Percentiles rank a stretch among this genome's conserved stretches.
These are phyloP conservation scores for Penicillium sp. DNA, from an alignment of 2,329 filamentous ascomycete species.

Conservation along the genomic window DNA sequence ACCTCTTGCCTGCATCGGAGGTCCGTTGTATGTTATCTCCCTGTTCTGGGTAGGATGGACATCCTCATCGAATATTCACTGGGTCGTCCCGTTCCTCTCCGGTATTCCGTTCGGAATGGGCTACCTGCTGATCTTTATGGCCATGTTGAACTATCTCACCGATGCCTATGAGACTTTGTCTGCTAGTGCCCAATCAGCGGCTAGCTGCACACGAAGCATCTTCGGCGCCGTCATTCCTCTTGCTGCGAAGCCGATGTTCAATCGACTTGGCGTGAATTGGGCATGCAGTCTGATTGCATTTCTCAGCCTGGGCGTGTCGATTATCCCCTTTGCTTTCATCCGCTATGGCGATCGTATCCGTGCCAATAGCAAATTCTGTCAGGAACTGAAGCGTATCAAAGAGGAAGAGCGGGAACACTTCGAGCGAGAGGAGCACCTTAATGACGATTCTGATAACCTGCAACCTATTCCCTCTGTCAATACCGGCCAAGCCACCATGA, in stretches of 20 bases:
- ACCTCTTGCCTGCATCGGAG: conserved; percentile 69
- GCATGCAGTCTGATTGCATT: conserved; percentile 44
- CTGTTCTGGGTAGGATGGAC: conserved; percentile 50
- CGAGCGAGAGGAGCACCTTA: conserved; percentile 15
- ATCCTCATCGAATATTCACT: conserved; percentile 31
- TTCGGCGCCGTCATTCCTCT: conserved; percentile 60
- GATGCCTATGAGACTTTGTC: conserved; percentile 68
- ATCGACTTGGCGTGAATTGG: conserved; percentile 42
- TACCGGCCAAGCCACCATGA: conserved; percentile 11
- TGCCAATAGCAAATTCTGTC: conserved; percentile 43
- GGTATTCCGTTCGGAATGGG: conserved; percentile 63
- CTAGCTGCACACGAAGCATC: conserved; percentile 52
- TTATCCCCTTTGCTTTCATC: conserved; percentile 46
- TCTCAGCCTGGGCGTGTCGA: conserved; percentile 36
- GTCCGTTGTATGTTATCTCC: conserved; percentile 56
- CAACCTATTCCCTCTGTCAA: conserved; percentile 12
- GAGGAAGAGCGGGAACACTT: conserved; percentile 29
- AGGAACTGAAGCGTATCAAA: conserved; percentile 38
- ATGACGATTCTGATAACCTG: conserved; percentile 4
- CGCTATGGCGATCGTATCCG: conserved; percentile 40
- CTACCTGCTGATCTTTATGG: conserved; percentile 62
- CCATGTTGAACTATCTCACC: conserved; percentile 63
- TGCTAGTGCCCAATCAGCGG: conserved; percentile 55
- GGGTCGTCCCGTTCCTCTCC: conserved; percentile 55
- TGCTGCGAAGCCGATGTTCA: conserved; percentile 45